A percentile compares a stretch with the other conserved stretches of the same genome.
Evolutionary conservation across 495 filamentous ascomycete species (phyloP).

Genomic region (Hypoxylon intermedium): DNA sequence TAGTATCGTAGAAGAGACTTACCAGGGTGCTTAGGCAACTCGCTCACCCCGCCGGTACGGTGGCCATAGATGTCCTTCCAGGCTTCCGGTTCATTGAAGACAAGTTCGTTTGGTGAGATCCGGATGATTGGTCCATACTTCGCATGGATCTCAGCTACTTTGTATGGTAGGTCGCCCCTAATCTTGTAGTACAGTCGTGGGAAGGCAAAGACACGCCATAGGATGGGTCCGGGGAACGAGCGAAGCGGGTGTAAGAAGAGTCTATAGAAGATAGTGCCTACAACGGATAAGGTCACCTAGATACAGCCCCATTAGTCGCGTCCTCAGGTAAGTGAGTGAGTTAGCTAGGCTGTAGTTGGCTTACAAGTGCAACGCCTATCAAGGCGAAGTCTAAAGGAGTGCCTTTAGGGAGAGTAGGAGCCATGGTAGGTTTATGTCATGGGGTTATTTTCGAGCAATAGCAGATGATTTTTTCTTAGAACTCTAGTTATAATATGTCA

Average conservation of each 20-base stretch:
- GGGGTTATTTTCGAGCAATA: not conserved
- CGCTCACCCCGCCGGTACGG: constrained; percentile 39
- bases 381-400: not conserved
- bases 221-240: constrained; percentile 58
- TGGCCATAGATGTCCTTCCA: constrained; percentile 65
- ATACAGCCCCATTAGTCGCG: not conserved
- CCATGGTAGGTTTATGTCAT: constrained; percentile 13
- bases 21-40: constrained; percentile 44
- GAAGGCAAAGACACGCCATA: constrained; percentile 48
- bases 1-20: too few relatives aligned
- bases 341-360: not conserved
- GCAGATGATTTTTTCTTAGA: not conserved
- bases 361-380: constrained; percentile 15
- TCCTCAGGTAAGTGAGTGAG: not conserved
- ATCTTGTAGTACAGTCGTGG: constrained; percentile 41
- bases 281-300: constrained; percentile 23
- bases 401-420: constrained; percentile 1
- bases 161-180: constrained; percentile 49
- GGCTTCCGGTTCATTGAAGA: constrained; percentile 55
- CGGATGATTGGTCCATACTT: constrained; percentile 63
- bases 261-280: constrained; percentile 49
- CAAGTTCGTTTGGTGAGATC: constrained; percentile 60
- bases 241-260: constrained; percentile 59
- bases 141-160: constrained; percentile 54
- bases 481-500: too few relatives aligned